Evolutionary conservation across 2,329 filamentous ascomycete species (phyloP), one percentile per base, ranked within the genome.

Genomic region (Chaetomium globosum): DNA sequence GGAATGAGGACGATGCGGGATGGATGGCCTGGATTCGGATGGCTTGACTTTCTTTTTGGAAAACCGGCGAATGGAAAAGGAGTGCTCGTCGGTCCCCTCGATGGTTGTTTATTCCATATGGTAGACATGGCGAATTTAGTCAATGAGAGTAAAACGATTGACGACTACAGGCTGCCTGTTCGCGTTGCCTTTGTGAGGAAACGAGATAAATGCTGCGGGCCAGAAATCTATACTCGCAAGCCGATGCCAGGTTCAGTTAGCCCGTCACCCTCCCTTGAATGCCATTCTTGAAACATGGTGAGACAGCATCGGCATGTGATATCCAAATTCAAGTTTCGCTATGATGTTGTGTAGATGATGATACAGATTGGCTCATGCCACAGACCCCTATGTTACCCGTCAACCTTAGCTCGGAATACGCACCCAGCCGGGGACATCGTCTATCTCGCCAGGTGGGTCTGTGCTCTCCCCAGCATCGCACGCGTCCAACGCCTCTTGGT

Each of bases 401-500:
- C 39, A 43, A 12, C 12, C 51, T 33, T 19, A 57, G 52, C 52
- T 68, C 33, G 66, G 69, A 46, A 64, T 68, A 65, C 68, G 71
- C 13, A 77, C 75, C 75, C 74, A 77, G 0, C 74, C 75, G 0
- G 75, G 75, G 26, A 76, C 74, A 43, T 69, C 70, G 12, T 71
- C 69, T 23, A 73, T 33, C 33, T 71, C 70, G 1, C 71, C 71
- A 1, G 71, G 69, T 43, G 65, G 73, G 68, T 72, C 69, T 58
- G 43, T 65, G 55, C 61, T 64, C 63, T 71, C 72, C 58, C 68
- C 69, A 16, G 55, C 56, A 21, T 72, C 68, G n/a, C 90, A 95
- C 0, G 91, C 92, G 0, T 90, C 89, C 46, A 93, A 88, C 53
- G 85, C 84, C 3, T 81, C 77, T n/a, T 93, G 85, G 64, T 87